Conservation (phyloP, 495 filamentous ascomycete species). For the Penicillium herquei region DNA sequence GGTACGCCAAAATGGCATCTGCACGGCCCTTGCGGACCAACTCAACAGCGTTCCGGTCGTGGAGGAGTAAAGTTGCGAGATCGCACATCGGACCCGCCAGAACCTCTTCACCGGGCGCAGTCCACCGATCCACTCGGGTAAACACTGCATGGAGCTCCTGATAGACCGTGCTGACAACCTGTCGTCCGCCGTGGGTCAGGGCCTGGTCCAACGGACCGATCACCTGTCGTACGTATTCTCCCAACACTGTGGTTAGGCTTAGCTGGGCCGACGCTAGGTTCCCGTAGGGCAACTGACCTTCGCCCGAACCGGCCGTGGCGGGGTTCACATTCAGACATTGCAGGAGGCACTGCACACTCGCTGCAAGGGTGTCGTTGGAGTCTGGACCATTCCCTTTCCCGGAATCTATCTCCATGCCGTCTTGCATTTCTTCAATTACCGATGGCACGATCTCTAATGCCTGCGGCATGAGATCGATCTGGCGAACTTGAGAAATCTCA, state of each 20-base stretch:
- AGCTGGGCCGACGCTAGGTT: conserved; percentile 32
- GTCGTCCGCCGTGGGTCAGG: conserved; percentile 35
- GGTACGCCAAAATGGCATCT: conserved; percentile 36
- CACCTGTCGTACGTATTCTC: conserved; percentile 31
- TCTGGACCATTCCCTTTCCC: conserved; percentile 38
- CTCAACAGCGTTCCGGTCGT: conserved; percentile 41
- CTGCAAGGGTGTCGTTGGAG: conserved; percentile 45
- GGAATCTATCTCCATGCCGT: conserved; percentile 68
- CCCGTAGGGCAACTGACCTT: conserved; percentile 33
- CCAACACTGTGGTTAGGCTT: conserved; percentile 30
- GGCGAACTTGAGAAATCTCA: conserved; percentile 61
- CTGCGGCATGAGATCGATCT: conserved; percentile 65
- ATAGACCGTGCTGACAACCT: conserved; percentile 44
- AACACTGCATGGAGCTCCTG: conserved; percentile 43
- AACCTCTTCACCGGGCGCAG: conserved; percentile 18
- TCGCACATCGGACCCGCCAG: conserved; percentile 27
- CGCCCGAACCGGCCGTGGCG: conserved; percentile 18
- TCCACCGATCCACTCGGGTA: conserved; percentile 32
- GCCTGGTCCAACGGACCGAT: conserved; percentile 32
- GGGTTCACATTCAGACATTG: conserved; percentile 47
- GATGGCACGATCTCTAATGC: conserved; percentile 60
- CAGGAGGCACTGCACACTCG: conserved; percentile 45
- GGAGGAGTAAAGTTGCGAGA: conserved; percentile 31
- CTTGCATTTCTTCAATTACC: conserved; percentile 56
- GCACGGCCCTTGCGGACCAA: conserved; percentile 41